Conservation (phyloP, 1,284 basidiomycete species). For the Stereum hirsutum region DNA sequence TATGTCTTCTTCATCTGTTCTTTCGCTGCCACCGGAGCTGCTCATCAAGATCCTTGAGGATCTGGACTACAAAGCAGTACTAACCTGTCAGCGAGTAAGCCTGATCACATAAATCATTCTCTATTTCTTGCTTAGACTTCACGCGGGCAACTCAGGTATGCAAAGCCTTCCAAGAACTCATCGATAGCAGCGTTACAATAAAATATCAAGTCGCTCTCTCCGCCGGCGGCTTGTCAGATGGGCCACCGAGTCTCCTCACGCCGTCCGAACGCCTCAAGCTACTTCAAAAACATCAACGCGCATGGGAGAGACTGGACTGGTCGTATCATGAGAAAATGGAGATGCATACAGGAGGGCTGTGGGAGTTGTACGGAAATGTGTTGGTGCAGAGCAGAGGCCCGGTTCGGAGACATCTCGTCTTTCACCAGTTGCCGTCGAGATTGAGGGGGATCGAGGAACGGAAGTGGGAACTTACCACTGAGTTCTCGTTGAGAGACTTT, state of each 20-base stretch:
- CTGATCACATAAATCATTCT: background rate
- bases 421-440: constrained; percentile 40
- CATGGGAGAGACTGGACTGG: constrained; percentile 39
- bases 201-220: constrained; percentile 48
- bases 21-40: constrained; percentile 25
- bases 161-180: constrained; percentile 25
- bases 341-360: constrained; percentile 24
- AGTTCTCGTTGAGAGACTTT: constrained; percentile 42
- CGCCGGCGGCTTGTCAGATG: constrained; percentile 37
- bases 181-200: constrained; percentile 27
- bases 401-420: constrained; percentile 22
- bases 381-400: constrained; percentile 36
- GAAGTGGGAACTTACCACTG: constrained; percentile 36
- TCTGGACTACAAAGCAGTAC: constrained; percentile 15
- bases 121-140: too few species aligned
- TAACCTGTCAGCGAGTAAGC: constrained; percentile 15
- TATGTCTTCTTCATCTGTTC: too few species aligned
- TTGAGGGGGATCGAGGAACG: constrained; percentile 35
- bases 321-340: constrained; percentile 24
- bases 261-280: constrained; percentile 28
- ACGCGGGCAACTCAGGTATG: constrained; percentile 39
- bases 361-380: constrained; percentile 57
- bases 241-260: constrained; percentile 19
- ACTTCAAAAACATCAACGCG: constrained; percentile 32
- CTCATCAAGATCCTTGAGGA: constrained; percentile 20